A percentile compares a stretch with the other conserved stretches of the same genome.
Evolutionary conservation across 345 rosid genomes (phyloP).

Genomic region (Raphanus raphanistrum): DNA sequence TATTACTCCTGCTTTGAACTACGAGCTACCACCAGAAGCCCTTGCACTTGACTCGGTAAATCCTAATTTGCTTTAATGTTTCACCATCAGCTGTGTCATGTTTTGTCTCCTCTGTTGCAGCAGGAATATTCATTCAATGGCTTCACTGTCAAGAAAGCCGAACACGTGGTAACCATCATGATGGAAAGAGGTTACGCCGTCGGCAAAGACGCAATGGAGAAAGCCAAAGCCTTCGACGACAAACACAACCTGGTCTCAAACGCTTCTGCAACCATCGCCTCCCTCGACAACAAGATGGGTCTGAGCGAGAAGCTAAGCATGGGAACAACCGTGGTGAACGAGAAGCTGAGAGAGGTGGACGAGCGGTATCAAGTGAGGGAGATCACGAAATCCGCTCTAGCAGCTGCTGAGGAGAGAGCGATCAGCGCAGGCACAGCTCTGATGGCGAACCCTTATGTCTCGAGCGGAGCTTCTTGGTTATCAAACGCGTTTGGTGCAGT

Average conservation of each 20-base stretch:
- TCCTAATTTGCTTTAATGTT: slow-evolving; percentile 14
- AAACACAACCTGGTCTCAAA: slow-evolving; percentile 79
- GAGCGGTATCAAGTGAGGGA: slow-evolving; percentile 87
- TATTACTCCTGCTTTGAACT: slow-evolving; percentile 65
- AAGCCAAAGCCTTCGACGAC: slow-evolving; percentile 83
- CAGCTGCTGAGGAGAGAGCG: slow-evolving; percentile 80
- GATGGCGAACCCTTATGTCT: slow-evolving; percentile 83
- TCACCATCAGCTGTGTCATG: background rate
- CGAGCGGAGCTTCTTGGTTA: slow-evolving; percentile 78
- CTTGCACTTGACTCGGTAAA: slow-evolving; percentile 46
- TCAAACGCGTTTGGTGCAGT: slow-evolving; percentile 77
- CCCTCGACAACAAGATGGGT: slow-evolving; percentile 80
- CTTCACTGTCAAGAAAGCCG: slow-evolving; percentile 73
- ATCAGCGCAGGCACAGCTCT: slow-evolving; percentile 79
- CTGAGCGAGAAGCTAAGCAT: slow-evolving; percentile 75
- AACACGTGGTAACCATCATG: slow-evolving; percentile 86
- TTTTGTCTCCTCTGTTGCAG: slow-evolving; percentile 36
- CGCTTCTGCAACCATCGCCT: slow-evolving; percentile 77
- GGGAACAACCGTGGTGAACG: slow-evolving; percentile 69
- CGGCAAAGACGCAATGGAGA: slow-evolving; percentile 84
- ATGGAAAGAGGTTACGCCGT: slow-evolving; percentile 82
- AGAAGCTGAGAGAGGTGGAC: slow-evolving; percentile 84
- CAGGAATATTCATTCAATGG: slow-evolving; percentile 50
- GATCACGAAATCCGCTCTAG: slow-evolving; percentile 84
- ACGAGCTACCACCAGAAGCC: slow-evolving; percentile 79